A percentile compares a stretch with the other conserved stretches of the same genome.
These are phyloP conservation scores for Eleusine coracana DNA, from an alignment of 176 grass and related monocot genomes.

Conservation along the genomic window DNA sequence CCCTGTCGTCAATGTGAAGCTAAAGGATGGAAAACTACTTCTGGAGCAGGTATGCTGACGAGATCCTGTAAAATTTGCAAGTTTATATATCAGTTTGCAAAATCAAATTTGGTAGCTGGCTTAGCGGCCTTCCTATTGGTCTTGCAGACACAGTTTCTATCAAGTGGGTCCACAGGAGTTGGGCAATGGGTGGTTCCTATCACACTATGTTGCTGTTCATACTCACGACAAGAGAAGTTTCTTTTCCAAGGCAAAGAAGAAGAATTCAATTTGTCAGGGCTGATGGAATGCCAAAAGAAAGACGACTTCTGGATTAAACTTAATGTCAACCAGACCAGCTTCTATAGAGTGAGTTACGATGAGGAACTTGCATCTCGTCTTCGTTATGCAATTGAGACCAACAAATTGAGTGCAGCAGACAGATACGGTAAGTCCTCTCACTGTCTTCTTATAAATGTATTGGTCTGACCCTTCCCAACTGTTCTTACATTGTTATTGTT, in stretches of 20 bases:
- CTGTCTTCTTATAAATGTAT: conserved; percentile 19
- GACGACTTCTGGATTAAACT: conserved; percentile 77
- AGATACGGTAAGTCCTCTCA: conserved; percentile 69
- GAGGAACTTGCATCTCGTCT: conserved; percentile 73
- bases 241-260: conserved; percentile 63
- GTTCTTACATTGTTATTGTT: conserved; percentile 40
- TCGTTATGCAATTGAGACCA: conserved; percentile 69
- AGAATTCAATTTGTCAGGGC: conserved; percentile 54
- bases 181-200: conserved; percentile 91
- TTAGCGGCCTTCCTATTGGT: conserved; percentile 25
- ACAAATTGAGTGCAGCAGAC: conserved; percentile 73
- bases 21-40: conserved; percentile 67
- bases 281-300: conserved; percentile 47
- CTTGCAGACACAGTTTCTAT: conserved; percentile 86
- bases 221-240: conserved; percentile 76
- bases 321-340: conserved; percentile 87
- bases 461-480: conserved; percentile 6
- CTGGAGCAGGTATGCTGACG: conserved; percentile 65
- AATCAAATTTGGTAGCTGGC: conserved; percentile 24
- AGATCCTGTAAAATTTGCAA: neutral
- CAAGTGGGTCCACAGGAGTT: conserved; percentile 63
- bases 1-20: conserved; percentile 73
- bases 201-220: conserved; percentile 78
- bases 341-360: conserved; percentile 92
- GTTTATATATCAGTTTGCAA: conserved; percentile 5